These are phyloP conservation scores for Fusarium agapanthi DNA, from an alignment of 2,329 filamentous ascomycete genomes.

Conservation along the genomic window DNA sequence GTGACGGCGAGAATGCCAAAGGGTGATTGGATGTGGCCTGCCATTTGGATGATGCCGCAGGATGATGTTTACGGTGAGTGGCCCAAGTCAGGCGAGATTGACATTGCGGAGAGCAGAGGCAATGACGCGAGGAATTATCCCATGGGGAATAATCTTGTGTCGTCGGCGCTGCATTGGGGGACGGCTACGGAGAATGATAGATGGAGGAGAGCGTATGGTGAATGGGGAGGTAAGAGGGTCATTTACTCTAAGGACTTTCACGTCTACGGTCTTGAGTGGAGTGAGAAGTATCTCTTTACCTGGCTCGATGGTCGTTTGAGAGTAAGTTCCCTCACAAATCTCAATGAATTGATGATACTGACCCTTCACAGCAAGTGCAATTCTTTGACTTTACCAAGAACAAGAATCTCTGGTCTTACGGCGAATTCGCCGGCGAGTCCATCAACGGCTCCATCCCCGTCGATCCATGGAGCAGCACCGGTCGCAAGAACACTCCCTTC, in stretches of 20 bases:
- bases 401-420: slow-evolving; percentile 44
- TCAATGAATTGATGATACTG: background rate
- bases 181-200: slow-evolving; percentile 41
- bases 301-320: slow-evolving; percentile 57
- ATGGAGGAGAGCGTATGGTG: slow-evolving; percentile 45
- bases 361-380: slow-evolving; percentile 29
- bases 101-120: slow-evolving; percentile 60
- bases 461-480: slow-evolving; percentile 54
- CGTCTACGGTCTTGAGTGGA: slow-evolving; percentile 62
- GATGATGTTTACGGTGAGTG: slow-evolving; percentile 58
- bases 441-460: slow-evolving; percentile 52
- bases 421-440: slow-evolving; percentile 50
- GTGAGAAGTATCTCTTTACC: slow-evolving; percentile 59
- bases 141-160: slow-evolving; percentile 50
- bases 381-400: slow-evolving; percentile 48
- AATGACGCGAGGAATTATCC: slow-evolving; percentile 50
- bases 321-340: slow-evolving; percentile 29
- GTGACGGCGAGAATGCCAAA: slow-evolving; percentile 61
- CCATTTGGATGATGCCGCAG: slow-evolving; percentile 56
- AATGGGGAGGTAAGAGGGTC: slow-evolving; percentile 44
- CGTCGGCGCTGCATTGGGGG: slow-evolving; percentile 57
- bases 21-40: slow-evolving; percentile 66
- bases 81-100: slow-evolving; percentile 63
- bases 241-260: slow-evolving; percentile 54
- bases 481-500: slow-evolving; percentile 55